These are phyloP conservation scores for Nymphaea thermarum DNA, from an alignment of 164 flowering plant species.

Conservation along the genomic window DNA sequence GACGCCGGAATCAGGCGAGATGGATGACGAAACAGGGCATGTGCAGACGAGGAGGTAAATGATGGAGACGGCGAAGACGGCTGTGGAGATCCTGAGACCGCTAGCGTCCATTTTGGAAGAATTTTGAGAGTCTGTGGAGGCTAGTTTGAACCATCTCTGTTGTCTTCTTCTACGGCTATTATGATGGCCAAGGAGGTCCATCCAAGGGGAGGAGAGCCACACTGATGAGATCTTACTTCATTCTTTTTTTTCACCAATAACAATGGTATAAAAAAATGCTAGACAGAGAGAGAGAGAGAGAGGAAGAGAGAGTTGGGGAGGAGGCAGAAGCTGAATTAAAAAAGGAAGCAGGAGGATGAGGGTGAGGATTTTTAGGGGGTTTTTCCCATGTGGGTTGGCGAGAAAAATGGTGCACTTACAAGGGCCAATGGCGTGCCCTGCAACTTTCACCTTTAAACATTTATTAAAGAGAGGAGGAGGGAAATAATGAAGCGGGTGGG, in stretches of 20 bases:
- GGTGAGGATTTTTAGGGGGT: background rate
- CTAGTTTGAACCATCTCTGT: conserved; percentile 30
- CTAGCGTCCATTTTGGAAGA: conserved; percentile 39
- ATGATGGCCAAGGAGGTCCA: conserved; percentile 28
- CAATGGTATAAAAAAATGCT: background rate
- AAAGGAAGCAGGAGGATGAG: background rate
- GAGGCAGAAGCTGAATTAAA: background rate
- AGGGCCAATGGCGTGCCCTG: conserved; percentile 70
- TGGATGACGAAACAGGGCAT: conserved; percentile 15
- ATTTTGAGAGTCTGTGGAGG: conserved; percentile 18
- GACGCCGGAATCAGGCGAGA: conserved; percentile 1
- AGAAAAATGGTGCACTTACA: conserved; percentile 40
- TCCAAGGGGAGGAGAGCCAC: conserved; percentile 18
- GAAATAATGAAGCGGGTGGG: background rate
- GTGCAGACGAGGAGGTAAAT: conserved; percentile 29
- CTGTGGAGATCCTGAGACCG: conserved; percentile 29
- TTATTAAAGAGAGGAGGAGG: conserved; percentile 9
- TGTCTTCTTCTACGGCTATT: conserved; percentile 44
- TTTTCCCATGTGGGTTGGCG: conserved; percentile 7
- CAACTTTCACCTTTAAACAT: conserved; percentile 35
- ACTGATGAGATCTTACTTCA: conserved; percentile 2
- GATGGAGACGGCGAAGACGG: conserved; percentile 17
- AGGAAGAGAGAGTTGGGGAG: background rate
- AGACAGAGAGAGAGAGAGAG: conserved; percentile 1
- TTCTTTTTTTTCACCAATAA: background rate